Base-by-base conservation (phyloP, 108 stramenopile genomes). In the Cyclotella baltica region DNA sequence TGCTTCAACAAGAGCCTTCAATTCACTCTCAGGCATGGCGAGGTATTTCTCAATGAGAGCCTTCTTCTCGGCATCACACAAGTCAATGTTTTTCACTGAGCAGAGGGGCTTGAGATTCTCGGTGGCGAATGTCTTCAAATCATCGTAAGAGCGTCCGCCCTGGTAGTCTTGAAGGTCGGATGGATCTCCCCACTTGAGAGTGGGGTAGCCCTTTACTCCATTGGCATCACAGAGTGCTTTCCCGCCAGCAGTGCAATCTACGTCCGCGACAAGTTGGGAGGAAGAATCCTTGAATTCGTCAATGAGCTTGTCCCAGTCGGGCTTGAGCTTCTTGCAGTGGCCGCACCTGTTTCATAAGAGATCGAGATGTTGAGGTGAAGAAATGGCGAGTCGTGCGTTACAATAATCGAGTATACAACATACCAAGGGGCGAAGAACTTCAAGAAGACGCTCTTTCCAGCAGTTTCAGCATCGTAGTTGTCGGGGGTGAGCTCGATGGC, bases 181-280 rank as follows among this genome's bases (percentile, higher is more conserved):
- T 1, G 91, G 86, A 51, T 91, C 85, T n/a, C 92, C 92, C 63
- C 80, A 92, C 67, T 93, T 90, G 37, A 97, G 64, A 3, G 96
- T 94, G 35, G 96, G 96, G 78, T 88, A 97, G 3, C 92, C 91
- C 15, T 75, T 65, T 25, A 97, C 77, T 23, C 95, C 95, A 59
- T 93, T 82, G 3, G 67, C 77, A 22, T 89, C 73, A 68, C 92
- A 95, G 23, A 97, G 88, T 0, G 76, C 66, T 56, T 90, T 77
- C 11, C 88, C 87, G 11, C 93, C 95, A 57, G 84, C 89, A 87
- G 88, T 96, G 89, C 34, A 97, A 93, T 77, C 93, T 83, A 67
- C 87, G 80, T 76, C 96, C 72, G 82, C 92, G 61, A 70, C 80
- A 79, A 70, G 66, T 47, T 83, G 55, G 38, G 61, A 58, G 36